These are phyloP conservation scores for Suillus brevipes DNA, from an alignment of 768 basidiomycete species.

Conservation along the genomic window DNA sequence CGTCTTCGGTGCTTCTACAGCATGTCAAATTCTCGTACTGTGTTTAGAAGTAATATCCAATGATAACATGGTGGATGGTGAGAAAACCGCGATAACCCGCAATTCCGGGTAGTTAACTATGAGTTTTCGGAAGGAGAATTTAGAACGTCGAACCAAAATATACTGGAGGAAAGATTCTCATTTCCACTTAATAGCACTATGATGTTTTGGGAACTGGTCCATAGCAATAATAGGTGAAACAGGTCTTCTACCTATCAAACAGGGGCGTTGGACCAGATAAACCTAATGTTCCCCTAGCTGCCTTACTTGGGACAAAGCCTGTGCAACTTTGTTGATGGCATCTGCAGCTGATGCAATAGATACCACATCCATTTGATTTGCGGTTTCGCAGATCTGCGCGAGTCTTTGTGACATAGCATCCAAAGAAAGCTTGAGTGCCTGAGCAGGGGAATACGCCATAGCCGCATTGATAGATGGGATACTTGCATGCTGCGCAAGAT, in stretches of 20 bases:
- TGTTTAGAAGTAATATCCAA: not conserved
- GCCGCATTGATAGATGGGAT: conserved; percentile 13
- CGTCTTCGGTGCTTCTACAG: conserved; percentile 9
- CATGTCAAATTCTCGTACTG: not conserved
- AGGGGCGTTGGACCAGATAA: not conserved
- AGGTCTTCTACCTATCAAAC: not conserved
- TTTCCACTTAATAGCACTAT: not conserved
- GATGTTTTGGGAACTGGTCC: not conserved
- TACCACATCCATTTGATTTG: conserved; percentile 42
- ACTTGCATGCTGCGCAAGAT: conserved; percentile 18
- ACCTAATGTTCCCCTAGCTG: conserved; percentile 47
- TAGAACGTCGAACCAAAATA: not conserved
- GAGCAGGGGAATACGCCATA: conserved; percentile 34
- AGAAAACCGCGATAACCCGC: not conserved
- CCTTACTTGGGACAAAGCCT: conserved; percentile 60
- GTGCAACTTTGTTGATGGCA: conserved; percentile 62
- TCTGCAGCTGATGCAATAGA: conserved; percentile 64
- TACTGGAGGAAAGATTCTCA: not conserved
- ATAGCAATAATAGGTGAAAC: not conserved
- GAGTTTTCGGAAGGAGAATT: not conserved
- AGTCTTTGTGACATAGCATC: conserved; percentile 53
- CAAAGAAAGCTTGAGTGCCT: conserved; percentile 55
- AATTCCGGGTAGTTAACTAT: not conserved
- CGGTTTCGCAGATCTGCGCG: conserved; percentile 40
- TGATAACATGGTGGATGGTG: not conserved